Base-by-base conservation (phyloP, 306 rosid genomes). In the Aeschynomene evenia region DNA sequence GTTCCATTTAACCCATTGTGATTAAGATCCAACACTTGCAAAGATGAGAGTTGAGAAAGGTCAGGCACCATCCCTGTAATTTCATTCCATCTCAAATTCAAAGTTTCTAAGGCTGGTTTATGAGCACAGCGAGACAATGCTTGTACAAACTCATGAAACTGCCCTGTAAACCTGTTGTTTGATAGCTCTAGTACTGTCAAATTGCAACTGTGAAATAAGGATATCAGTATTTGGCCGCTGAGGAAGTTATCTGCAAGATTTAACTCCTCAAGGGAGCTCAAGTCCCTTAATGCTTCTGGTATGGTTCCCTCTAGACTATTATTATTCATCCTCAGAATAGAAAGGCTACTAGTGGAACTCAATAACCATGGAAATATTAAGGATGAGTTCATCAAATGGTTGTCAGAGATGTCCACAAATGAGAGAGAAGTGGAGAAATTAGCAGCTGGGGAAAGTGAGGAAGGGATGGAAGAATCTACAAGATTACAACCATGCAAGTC, bases 341-440 rank as follows among this genome's bases (percentile, higher is more conserved):
- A 23, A 28, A 55, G 67, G 33, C 22, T 42, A 31, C 9, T 16
- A 1, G 9, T 29, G 19, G 24, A 65, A n/a, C 28, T 74, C 7
- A 65, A 9, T 11, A 74, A 5, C 73, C 79, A 65, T 7, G 50
- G 19, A 5, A 43, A 43, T 43, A 43, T 43, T 5, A 43, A 43
- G 50, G 50, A 43, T 15, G 50, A 16, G 12, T 56, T 23, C 3
- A 6, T 18, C 1, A 64, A 40, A 1, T 29, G n/a, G 26, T 55
- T 40, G 20, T 0, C 0, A 4, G 14, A 0, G 18, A 54, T 10
- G 7, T 9, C 48, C 56, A 55, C 20, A 14, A 0, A 0, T 2
- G 22, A 5, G 0, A 64, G 60, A 28, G 73, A 43, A 5, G 28
- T 3, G 9, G 4, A 43, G 20, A 43, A 43, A 43, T 43, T 43